These are phyloP conservation scores for Scutellaria baicalensis DNA, from an alignment of 257 asterid species.

Conservation along the genomic window DNA sequence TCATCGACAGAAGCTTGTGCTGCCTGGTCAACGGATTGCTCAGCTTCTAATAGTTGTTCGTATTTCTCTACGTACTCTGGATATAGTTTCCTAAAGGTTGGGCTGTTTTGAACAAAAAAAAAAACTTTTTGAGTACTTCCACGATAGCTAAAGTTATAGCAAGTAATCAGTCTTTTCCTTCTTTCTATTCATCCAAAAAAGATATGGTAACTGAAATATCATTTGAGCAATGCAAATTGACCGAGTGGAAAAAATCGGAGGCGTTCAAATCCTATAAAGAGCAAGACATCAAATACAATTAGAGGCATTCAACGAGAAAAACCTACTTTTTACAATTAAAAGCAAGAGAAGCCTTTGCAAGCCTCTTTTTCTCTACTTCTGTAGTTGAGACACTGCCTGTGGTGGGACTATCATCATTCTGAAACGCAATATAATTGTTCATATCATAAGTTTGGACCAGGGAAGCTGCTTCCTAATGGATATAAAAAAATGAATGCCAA, in stretches of 20 bases:
- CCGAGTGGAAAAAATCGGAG: not conserved
- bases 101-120: constrained; percentile 34
- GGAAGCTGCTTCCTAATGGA: constrained; percentile 12
- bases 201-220: too few relatives aligned
- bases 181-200: too few relatives aligned
- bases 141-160: not conserved
- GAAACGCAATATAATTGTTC: constrained; percentile 15
- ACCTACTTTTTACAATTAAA: constrained; percentile 87
- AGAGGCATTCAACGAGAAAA: not conserved
- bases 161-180: not conserved
- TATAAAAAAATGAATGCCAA: not conserved
- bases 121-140: not conserved
- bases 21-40: constrained; percentile 45
- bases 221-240: not conserved
- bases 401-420: constrained; percentile 94
- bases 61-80: constrained; percentile 84
- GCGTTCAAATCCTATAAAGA: not conserved
- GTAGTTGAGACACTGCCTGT: constrained; percentile 93
- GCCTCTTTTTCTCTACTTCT: constrained; percentile 66
- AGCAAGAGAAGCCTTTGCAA: constrained; percentile 85
- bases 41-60: constrained; percentile 48
- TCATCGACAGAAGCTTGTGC: constrained; percentile 23
- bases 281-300: not conserved
- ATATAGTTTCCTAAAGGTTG: constrained; percentile 73
- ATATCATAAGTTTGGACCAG: not conserved